Percentiles rank a stretch among this genome's conserved stretches.
Conservation (phyloP, 1,284 basidiomycete genomes). For the Mycosarcoma maydis region DNA sequence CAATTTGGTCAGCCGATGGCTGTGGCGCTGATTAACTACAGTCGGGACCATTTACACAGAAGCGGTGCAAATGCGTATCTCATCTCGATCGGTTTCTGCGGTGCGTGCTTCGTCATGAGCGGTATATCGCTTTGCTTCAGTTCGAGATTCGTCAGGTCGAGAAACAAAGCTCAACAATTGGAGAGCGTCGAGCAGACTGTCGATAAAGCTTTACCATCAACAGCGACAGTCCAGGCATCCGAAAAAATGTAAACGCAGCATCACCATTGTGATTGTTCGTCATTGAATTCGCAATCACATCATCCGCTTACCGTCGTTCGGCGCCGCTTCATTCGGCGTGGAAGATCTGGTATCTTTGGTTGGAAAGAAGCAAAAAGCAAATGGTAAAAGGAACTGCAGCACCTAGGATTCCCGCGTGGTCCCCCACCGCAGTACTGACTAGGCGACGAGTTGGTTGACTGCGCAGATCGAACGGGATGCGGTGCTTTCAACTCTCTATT, state of each 20-base stretch:
- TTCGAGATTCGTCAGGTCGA: constrained; percentile 59
- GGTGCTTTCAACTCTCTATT: constrained; percentile 74
- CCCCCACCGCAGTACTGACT: constrained; percentile 86
- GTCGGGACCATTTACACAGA: constrained; percentile 54
- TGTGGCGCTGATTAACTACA: constrained; percentile 67
- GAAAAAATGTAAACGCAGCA: no score
- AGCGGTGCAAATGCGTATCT: constrained; percentile 65
- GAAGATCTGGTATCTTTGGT: no score
- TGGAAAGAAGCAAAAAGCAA: no score
- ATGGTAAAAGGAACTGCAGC: constrained; percentile 73
- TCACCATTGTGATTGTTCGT: no score
- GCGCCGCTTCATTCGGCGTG: no score
- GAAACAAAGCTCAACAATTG: constrained; percentile 10
- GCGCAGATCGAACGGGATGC: constrained; percentile 82
- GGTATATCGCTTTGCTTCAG: constrained; percentile 63
- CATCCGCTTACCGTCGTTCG: no score
- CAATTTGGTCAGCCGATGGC: constrained; percentile 68
- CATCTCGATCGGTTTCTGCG: constrained; percentile 68
- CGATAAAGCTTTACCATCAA: not conserved
- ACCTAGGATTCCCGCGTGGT: constrained; percentile 83
- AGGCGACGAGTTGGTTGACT: constrained; percentile 81
- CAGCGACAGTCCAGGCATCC: no score
- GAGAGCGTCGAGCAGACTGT: constrained; percentile 4
- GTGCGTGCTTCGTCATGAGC: constrained; percentile 63
- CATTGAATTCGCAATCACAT: no score